These are phyloP conservation scores for Komagataea norvegica DNA, from an alignment of 1,139 yeast genomes.

Conservation along the genomic window DNA sequence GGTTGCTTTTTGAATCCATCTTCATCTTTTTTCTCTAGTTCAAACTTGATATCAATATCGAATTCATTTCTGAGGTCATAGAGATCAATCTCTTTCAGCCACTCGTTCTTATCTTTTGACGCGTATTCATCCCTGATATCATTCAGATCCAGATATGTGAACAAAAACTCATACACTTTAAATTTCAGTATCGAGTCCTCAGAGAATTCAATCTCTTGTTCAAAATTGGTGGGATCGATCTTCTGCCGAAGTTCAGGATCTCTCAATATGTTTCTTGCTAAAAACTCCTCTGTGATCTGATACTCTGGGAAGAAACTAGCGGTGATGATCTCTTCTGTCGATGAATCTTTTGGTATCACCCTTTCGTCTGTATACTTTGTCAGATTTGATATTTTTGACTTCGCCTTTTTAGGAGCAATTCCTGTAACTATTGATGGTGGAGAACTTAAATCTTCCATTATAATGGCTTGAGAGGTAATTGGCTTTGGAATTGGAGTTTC, in stretches of 20 bases:
- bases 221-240: neutral
- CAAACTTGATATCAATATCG: constrained; percentile 12
- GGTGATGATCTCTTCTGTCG: neutral
- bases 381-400: neutral
- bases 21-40: constrained; percentile 3
- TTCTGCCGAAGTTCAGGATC: constrained; percentile 3
- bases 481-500: neutral
- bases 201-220: constrained; percentile 3
- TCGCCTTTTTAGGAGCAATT: neutral
- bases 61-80: constrained; percentile 17
- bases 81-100: too few relatives aligned
- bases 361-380: neutral
- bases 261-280: constrained; percentile 9
- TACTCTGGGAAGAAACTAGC: constrained; percentile 7
- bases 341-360: too few relatives aligned
- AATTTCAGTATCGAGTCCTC: constrained; percentile 7
- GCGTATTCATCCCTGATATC: constrained; percentile 9
- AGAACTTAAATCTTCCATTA: neutral
- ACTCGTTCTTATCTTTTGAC: too few relatives aligned
- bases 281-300: constrained; percentile 3
- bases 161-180: constrained; percentile 11
- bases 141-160: constrained; percentile 9
- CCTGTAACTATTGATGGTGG: neutral
- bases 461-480: neutral
- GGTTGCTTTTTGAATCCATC: neutral